These are phyloP conservation scores for Populus trichocarpa DNA, from an alignment of 441 rosid species.

Conservation along the genomic window DNA sequence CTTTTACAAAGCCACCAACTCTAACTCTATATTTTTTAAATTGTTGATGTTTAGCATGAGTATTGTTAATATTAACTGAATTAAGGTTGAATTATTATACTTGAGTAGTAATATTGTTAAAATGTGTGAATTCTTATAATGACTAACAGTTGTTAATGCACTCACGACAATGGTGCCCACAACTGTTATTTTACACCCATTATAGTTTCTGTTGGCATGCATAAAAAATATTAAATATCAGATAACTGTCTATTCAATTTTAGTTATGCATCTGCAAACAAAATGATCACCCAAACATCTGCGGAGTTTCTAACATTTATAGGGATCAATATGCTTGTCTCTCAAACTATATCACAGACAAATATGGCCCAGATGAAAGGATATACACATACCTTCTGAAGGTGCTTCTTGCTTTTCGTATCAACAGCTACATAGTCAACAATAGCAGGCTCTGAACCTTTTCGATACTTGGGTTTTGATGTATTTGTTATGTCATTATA, in stretches of 20 bases:
- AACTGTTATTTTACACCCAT: too few species aligned
- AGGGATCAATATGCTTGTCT: not conserved
- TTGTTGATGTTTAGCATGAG: too few species aligned
- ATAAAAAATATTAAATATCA: not conserved
- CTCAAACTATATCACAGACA: not conserved
- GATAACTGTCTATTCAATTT: not conserved
- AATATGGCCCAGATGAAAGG: conserved; percentile 4
- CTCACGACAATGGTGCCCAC: too few species aligned
- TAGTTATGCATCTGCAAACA: not conserved
- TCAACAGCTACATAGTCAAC: conserved; percentile 88
- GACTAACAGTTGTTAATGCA: too few species aligned
- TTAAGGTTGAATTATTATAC: too few species aligned
- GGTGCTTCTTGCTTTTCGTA: conserved; percentile 58
- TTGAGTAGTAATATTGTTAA: too few species aligned
- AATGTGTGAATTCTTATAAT: too few species aligned
- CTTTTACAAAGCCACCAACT: too few species aligned
- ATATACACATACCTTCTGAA: conserved; percentile 62
- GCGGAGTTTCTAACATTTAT: not conserved
- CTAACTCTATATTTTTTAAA: too few species aligned
- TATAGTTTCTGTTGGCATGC: not conserved
- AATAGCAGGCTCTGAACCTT: conserved; percentile 75
- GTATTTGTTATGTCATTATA: conserved; percentile 48
- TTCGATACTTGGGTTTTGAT: conserved; percentile 35
- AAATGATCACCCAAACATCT: not conserved
- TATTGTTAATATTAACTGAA: too few species aligned